Evolutionary conservation across 176 grass and related monocot species (phyloP), one percentile per base, ranked within the genome.

Genomic region (Bothriochloa decipiens): DNA sequence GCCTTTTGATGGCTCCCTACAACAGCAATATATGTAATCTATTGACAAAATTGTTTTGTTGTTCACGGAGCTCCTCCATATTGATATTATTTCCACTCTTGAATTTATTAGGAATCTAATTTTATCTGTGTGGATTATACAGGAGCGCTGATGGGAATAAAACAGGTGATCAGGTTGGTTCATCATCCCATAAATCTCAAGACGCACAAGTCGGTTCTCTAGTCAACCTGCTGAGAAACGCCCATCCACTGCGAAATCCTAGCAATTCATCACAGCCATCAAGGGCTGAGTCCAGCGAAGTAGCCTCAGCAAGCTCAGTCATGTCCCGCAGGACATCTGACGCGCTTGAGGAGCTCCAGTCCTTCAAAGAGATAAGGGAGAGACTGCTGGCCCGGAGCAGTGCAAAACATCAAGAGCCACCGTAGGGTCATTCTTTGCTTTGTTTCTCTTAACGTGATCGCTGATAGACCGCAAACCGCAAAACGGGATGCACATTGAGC

Each of bases 141-240:
- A 98, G 91, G 89, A 91, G 91, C 69, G 65, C 66, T 91, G 95
- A 95, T 77, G 91, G 85, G 39, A 95, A 90, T 64, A 93, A 95
- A 60, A 72, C 43, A 62, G 65, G 89, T 83, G 78, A 91, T 88
- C 71, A 77, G 84, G 18, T 81, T 70, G 80, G 76, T 28, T 89
- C 82, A 7, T 90, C 85, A 1, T 90, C 91, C 55, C 89, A 90
- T 80, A 98, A 92, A 90, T 98, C 93, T 65, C 96, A 90, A 90
- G 87, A 93, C 72, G 96, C 96, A 26, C 86, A 86, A n/a, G 91
- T 98, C 27, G 93, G 93, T 60, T 84, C 70, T 86, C 81, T 98
- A 71, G 87, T 98, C 65, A 86, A 89, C 61, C 91, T 95, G 65
- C 81, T 98, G 76, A 92, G 52, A 80, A 82, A 70, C 11, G 91